A percentile compares a stretch with the other conserved stretches of the same genome.
phyloP scores from a whole-genome alignment of 2,329 filamentous ascomycete species.

The Calonectria crousiana region DNA sequence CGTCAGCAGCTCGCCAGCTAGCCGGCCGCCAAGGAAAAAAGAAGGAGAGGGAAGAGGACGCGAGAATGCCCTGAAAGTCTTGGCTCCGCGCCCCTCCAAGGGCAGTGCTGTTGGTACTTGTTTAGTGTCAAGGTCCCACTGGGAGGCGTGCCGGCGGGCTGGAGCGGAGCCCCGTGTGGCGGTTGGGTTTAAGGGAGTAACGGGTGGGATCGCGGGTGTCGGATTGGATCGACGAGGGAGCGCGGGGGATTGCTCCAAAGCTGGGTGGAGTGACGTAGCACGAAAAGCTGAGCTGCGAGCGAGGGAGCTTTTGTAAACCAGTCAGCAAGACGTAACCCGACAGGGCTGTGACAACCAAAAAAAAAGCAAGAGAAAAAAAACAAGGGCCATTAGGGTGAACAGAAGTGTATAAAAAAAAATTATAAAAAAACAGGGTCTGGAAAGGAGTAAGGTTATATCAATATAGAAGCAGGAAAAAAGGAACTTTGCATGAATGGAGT shows the following conservation, averaged over 20 bases:
- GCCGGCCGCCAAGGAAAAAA: not conserved
- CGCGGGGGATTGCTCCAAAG: constrained; percentile 17
- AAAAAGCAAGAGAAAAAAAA: not conserved
- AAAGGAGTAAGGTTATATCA: not conserved
- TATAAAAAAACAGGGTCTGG: not conserved
- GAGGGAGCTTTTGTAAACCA: not conserved
- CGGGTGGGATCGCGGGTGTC: constrained; percentile 13
- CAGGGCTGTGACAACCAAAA: constrained; percentile 4
- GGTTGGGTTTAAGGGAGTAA: constrained; percentile 9
- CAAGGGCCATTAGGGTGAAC: not conserved
- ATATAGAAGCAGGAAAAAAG: not conserved
- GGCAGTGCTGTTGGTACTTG: not conserved
- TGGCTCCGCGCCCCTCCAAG: not conserved
- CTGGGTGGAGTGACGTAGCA: constrained; percentile 19
- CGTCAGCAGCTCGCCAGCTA: constrained; percentile 5
- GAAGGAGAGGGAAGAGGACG: not conserved
- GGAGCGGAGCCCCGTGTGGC: constrained; percentile 10
- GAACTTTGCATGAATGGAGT: not conserved
- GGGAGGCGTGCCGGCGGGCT: not conserved
- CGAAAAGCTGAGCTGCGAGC: not conserved
- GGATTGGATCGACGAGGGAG: constrained; percentile 22
- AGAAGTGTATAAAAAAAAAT: not conserved
- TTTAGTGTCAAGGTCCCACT: not conserved
- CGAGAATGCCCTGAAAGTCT: not conserved
- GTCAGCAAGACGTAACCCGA: not conserved